Conservation (phyloP, 805 yeast species). For the Myxozyma lipomycoides region DNA sequence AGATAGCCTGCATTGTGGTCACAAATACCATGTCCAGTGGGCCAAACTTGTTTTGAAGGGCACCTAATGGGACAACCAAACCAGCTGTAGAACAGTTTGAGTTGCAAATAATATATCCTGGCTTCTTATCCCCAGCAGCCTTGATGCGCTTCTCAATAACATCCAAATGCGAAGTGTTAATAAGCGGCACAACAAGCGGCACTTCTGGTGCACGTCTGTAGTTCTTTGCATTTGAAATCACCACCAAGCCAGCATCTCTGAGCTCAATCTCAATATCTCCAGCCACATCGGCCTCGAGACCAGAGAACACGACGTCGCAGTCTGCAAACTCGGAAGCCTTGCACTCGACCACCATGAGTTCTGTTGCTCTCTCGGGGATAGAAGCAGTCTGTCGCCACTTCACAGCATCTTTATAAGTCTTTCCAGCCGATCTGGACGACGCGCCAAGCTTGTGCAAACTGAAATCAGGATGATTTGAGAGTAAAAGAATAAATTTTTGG, state of each 20-base stretch:
- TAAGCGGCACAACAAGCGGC: conserved; percentile 92
- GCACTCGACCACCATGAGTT: conserved; percentile 72
- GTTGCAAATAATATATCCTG: conserved; percentile 88
- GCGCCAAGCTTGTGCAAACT: conserved; percentile 86
- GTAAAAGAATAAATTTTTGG: conserved; percentile 83
- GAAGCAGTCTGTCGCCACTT: conserved; percentile 90
- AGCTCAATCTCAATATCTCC: conserved; percentile 82
- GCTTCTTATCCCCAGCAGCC: conserved; percentile 49
- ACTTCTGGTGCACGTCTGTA: conserved; percentile 84
- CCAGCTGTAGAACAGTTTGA: conserved; percentile 99
- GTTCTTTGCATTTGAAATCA: conserved; percentile 93
- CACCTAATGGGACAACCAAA: conserved; percentile 91
- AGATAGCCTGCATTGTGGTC: conserved; percentile 93
- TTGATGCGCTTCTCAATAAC: conserved; percentile 58
- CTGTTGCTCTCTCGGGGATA: conserved; percentile 64
- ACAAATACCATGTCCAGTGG: conserved; percentile 83
- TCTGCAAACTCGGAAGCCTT: conserved; percentile 69
- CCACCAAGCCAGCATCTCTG: conserved; percentile 72
- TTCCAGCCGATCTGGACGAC: conserved; percentile 89
- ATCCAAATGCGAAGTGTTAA: conserved; percentile 84
- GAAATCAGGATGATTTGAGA: conserved; percentile 85
- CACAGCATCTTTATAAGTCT: conserved; percentile 75
- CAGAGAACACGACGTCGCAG: conserved; percentile 93
- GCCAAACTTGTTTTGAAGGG: conserved; percentile 85
- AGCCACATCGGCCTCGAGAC: conserved; percentile 88